Evolutionary conservation across 768 basidiomycete genomes (phyloP).

Genomic region (Tubosaeta sp.): DNA sequence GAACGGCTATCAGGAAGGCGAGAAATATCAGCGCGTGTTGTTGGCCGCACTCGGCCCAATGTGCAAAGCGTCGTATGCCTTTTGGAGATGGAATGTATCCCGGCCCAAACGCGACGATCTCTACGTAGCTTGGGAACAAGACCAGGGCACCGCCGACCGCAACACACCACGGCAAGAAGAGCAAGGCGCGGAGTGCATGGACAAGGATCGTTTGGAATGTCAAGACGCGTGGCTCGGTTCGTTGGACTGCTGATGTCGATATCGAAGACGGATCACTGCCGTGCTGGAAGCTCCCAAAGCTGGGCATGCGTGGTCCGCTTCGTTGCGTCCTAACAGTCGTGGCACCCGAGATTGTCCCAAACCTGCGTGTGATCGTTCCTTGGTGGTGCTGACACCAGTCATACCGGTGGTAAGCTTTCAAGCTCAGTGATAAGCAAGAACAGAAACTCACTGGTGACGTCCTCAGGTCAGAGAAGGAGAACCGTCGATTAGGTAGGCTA

Average conservation of each 20-base stretch:
- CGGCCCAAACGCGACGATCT: conserved; percentile 24
- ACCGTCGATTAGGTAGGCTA: conserved; percentile 28
- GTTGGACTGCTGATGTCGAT: not conserved
- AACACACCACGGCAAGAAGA: conserved; percentile 36
- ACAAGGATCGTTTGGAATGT: not conserved
- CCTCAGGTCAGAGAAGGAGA: conserved; percentile 25
- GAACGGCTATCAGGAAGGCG: conserved; percentile 12
- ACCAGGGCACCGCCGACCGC: conserved; percentile 32
- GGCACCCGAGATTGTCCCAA: conserved; percentile 26
- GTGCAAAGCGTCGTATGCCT: conserved; percentile 35
- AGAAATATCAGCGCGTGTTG: conserved; percentile 35
- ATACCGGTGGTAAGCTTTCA: not conserved
- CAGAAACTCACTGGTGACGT: conserved; percentile 12
- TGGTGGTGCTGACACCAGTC: not conserved
- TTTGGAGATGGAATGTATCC: conserved; percentile 28
- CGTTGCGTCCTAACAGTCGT: conserved; percentile 9
- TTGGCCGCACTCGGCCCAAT: conserved; percentile 34
- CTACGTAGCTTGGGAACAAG: conserved; percentile 26
- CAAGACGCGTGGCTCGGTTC: not conserved
- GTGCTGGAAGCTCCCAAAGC: conserved; percentile 1
- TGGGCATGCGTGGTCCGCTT: conserved; percentile 11
- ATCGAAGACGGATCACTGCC: not conserved
- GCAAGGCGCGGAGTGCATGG: conserved; percentile 11
- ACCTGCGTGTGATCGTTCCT: conserved; percentile 15
- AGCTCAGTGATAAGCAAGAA: not conserved